Evolutionary conservation across 2,329 filamentous ascomycete genomes (phyloP).

Genomic region (Hymenoscyphus salicellus): DNA sequence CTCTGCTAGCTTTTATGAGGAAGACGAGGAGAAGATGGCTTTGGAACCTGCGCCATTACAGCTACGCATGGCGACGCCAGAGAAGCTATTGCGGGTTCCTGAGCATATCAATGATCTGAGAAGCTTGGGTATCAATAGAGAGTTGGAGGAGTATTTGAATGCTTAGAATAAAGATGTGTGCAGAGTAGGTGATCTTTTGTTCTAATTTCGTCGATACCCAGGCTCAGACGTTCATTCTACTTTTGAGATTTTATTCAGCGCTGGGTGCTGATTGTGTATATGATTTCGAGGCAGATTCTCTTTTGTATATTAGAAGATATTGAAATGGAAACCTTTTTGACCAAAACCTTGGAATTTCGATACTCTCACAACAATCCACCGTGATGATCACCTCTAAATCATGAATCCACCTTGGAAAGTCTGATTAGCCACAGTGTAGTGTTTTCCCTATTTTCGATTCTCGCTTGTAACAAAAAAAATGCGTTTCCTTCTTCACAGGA

Average conservation of each 20-base stretch:
- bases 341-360: too few relatives aligned
- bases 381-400: too few relatives aligned
- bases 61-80: conserved; percentile 9
- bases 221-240: not conserved
- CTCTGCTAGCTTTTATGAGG: conserved; percentile 17
- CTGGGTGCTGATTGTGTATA: not conserved
- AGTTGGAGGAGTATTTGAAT: conserved; percentile 1
- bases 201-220: not conserved
- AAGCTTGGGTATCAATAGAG: not conserved
- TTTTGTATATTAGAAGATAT: not conserved
- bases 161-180: not conserved
- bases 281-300: not conserved
- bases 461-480: too few relatives aligned
- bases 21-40: conserved; percentile 3
- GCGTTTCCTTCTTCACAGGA: not conserved
- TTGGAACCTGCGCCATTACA: conserved; percentile 20
- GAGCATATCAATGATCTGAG: not conserved
- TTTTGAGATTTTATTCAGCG: not conserved
- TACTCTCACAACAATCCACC: too few relatives aligned
- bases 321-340: not conserved
- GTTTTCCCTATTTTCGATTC: too few relatives aligned
- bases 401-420: too few relatives aligned
- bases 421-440: too few relatives aligned
- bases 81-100: not conserved
- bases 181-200: not conserved